phyloP scores from a whole-genome alignment of 78 protist species.

The Protostelium mycophagum region DNA sequence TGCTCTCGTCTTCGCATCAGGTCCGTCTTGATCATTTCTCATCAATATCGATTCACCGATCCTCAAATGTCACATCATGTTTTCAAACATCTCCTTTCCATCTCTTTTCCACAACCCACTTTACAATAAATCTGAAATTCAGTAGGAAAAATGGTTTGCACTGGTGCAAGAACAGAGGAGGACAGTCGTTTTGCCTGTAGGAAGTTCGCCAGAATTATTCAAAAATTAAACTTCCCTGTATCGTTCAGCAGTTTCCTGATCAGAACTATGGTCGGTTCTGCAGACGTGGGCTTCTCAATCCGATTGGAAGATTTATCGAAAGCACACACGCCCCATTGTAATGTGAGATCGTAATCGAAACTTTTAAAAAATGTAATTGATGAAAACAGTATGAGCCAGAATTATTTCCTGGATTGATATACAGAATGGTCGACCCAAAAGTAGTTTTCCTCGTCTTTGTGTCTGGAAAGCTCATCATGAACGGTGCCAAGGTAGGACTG shows the following conservation, averaged over 20 bases:
- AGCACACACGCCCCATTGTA: slow-evolving; percentile 46
- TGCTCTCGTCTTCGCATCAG: slow-evolving; percentile 55
- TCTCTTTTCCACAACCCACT: too few relatives aligned
- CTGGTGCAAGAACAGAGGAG: slow-evolving; percentile 90
- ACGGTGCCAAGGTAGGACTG: slow-evolving; percentile 88
- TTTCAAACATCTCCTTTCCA: not conserved
- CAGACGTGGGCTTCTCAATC: slow-evolving; percentile 92
- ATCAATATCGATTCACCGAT: too few relatives aligned
- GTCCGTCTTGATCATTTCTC: too few relatives aligned
- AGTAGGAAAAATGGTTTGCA: slow-evolving; percentile 92
- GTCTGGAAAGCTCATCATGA: slow-evolving; percentile 87
- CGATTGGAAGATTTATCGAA: slow-evolving; percentile 77
- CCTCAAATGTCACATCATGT: not conserved
- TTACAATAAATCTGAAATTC: slow-evolving; percentile 76
- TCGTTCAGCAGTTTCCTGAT: slow-evolving; percentile 70
- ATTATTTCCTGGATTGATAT: slow-evolving; percentile 86
- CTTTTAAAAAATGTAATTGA: too few relatives aligned
- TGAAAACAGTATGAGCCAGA: slow-evolving; percentile 89
- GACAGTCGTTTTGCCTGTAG: slow-evolving; percentile 79
- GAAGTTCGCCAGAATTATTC: slow-evolving; percentile 91
- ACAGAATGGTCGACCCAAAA: slow-evolving; percentile 74
- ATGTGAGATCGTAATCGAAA: too few relatives aligned
- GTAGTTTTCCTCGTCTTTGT: slow-evolving; percentile 80
- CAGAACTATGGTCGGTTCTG: slow-evolving; percentile 91
- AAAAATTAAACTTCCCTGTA: slow-evolving; percentile 64